Conservation (phyloP, 371 early-diverging fungal genomes). For the Racocetra persica region DNA sequence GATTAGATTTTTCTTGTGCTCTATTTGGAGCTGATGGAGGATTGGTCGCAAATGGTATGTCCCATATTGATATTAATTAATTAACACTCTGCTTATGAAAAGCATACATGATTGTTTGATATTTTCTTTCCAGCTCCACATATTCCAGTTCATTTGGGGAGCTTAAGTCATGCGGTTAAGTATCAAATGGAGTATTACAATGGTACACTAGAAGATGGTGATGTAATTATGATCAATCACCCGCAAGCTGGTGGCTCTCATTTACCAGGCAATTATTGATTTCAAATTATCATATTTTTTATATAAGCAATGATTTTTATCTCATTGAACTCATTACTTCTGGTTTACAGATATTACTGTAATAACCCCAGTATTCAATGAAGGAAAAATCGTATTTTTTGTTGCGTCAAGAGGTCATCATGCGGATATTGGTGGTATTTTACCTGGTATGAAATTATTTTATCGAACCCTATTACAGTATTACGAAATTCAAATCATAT, state of each 20-base stretch:
- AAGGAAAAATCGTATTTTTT: conserved; percentile 86
- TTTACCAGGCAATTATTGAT: conserved; percentile 72
- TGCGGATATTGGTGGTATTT: conserved; percentile 94
- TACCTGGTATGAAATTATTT: conserved; percentile 61
- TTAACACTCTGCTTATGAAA: not conserved
- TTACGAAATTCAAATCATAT: not conserved
- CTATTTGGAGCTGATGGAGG: conserved; percentile 94
- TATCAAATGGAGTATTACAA: conserved; percentile 84
- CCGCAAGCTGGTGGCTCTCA: conserved; percentile 97
- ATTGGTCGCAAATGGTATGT: conserved; percentile 73
- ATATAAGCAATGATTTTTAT: not conserved
- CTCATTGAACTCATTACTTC: conserved; percentile 19
- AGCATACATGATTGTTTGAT: conserved; percentile 32
- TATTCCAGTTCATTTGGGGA: conserved; percentile 95
- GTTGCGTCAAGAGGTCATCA: conserved; percentile 97
- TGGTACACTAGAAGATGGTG: conserved; percentile 67
- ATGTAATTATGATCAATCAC: conserved; percentile 95
- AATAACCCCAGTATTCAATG: conserved; percentile 95
- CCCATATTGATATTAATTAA: conserved; percentile 24
- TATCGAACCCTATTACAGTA: not conserved
- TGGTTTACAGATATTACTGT: conserved; percentile 83
- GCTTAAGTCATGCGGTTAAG: conserved; percentile 91
- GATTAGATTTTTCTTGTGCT: conserved; percentile 96
- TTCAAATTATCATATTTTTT: too few species aligned
- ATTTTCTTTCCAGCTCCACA: conserved; percentile 79